Base-by-base conservation (phyloP, 352 stramenopile genomes). In the Globisporangium apiculatum region DNA sequence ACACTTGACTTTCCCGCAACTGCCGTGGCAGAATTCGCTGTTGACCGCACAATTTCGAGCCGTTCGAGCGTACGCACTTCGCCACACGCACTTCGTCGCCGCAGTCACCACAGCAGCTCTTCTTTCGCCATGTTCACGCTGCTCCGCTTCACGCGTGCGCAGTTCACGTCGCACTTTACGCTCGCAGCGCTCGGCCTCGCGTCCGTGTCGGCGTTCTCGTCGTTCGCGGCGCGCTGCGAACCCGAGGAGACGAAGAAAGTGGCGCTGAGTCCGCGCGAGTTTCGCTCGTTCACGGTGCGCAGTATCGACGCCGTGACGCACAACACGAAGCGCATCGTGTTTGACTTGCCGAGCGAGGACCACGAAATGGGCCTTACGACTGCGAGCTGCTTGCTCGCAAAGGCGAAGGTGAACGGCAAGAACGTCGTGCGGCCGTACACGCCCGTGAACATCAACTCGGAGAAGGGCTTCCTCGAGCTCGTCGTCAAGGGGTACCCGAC, bases 401-500 rank as follows among this genome's bases (percentile, higher is more conserved):
- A 83, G 60, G 81, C 79, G 53, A 75, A 74, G 47, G 69, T 92
- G 52, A 64, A 86, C 69, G 83, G 79, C 63, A 94, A 95, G 74
- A 73, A 60, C 17, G 71, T 95, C 7, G 62, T 89, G 15, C 75
- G 89, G 11, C 80, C 89, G 12, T 97, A 97, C 75, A 97, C 89
- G 53, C 91, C 91, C 11, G 86, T 71, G 53, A 93, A 91, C 62
- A 67, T 87, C 57, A 91, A 96, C 65, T 72, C 79, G 31, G 81
- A 94, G 68, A 85, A 77, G 51, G 90, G 87, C 37, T 86, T 87
- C 58, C 49, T 96, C 18, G 81, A 95, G 57, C 73, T 97, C 42
- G 79, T 97, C 43, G 84, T 97, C 65, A 97, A 97, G 69, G 75
- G 77, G 14, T 97, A 97, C 68, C 71, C 83, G 10, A 75, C 79